A percentile compares a stretch with the other conserved stretches of the same genome.
These are phyloP conservation scores for Calendula officinalis DNA, from an alignment of 129 eudicot species.

Conservation along the genomic window DNA sequence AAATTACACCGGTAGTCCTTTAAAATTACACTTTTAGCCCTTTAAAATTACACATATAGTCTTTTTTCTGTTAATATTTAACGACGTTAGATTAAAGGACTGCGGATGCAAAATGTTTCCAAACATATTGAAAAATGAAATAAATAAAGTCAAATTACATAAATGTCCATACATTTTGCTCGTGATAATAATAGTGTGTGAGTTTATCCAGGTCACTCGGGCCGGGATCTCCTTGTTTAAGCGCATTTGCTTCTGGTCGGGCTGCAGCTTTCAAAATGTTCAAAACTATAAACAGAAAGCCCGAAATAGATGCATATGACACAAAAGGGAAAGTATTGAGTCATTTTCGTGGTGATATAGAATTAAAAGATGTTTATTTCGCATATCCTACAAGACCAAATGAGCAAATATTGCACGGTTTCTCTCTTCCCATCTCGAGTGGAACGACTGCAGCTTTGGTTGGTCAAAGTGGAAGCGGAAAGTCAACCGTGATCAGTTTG, in stretches of 20 bases:
- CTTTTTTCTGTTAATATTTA: too few relatives aligned
- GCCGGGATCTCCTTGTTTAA: constrained; percentile 53
- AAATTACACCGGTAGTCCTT: too few relatives aligned
- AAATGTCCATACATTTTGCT: too few relatives aligned
- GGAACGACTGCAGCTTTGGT: constrained; percentile 75
- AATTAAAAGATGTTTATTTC: constrained; percentile 64
- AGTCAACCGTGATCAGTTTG: constrained; percentile 70
- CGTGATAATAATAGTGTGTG: too few relatives aligned
- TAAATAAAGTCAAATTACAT: too few relatives aligned
- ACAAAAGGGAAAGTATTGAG: constrained; percentile 38
- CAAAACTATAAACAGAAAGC: constrained; percentile 54
- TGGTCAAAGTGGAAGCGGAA: constrained; percentile 94
- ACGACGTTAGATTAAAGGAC: too few relatives aligned
- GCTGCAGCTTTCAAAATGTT: constrained; percentile 81
- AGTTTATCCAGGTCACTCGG: constrained; percentile 42
- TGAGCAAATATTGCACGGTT: constrained; percentile 59
- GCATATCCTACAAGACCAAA: constrained; percentile 73
- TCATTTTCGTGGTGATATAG: constrained; percentile 57
- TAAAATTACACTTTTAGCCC: too few relatives aligned
- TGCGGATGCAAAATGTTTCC: too few relatives aligned
- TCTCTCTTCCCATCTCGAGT: constrained; percentile 47
- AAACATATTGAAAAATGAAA: too few relatives aligned
- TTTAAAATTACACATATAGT: too few relatives aligned
- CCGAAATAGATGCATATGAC: constrained; percentile 53
- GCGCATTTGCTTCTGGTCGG: constrained; percentile 71